Conservation (phyloP, 331 rosid genomes). For the Acacia concinna region DNA sequence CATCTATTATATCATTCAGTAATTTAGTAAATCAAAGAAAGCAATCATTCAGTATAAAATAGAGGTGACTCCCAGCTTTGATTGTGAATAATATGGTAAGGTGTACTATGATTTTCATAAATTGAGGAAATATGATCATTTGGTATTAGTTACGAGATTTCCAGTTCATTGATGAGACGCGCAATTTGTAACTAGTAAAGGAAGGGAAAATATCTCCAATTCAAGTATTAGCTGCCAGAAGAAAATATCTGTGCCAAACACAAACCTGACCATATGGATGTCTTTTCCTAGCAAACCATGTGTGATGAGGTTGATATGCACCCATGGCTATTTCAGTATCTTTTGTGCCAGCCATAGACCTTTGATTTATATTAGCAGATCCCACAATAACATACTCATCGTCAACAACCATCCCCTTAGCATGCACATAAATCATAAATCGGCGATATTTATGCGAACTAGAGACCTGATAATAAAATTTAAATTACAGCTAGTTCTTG, state of each 20-base stretch:
- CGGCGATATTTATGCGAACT: slow-evolving; percentile 53
- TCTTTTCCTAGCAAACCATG: slow-evolving; percentile 59
- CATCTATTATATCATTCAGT: slow-evolving; percentile 11
- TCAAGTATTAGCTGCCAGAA: slow-evolving; percentile 4
- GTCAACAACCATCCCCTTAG: slow-evolving; percentile 91
- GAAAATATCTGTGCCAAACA: slow-evolving; percentile 18
- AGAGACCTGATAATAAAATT: slow-evolving; percentile 50
- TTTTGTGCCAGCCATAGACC: slow-evolving; percentile 95
- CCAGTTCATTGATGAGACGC: slow-evolving; percentile 11
- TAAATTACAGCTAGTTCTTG: slow-evolving; percentile 21
- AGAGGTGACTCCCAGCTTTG: background rate
- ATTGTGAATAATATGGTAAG: background rate
- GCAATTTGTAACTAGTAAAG: slow-evolving; percentile 11
- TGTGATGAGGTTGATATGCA: slow-evolving; percentile 83
- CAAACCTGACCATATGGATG: slow-evolving; percentile 90
- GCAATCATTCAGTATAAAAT: slow-evolving; percentile 9
- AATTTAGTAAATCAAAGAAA: slow-evolving; percentile 15
- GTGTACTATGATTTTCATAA: slow-evolving; percentile 4
- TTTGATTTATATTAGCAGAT: slow-evolving; percentile 96
- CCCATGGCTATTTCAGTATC: slow-evolving; percentile 99
- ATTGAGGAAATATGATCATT: slow-evolving; percentile 15
- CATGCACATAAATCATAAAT: slow-evolving; percentile 94
- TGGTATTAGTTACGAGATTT: background rate
- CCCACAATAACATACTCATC: slow-evolving; percentile 87
- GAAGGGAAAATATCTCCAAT: background rate